Evolutionary conservation across 306 rosid species (phyloP), one percentile per base, ranked within the genome.

Genomic region (Prinsepia uniflora): DNA sequence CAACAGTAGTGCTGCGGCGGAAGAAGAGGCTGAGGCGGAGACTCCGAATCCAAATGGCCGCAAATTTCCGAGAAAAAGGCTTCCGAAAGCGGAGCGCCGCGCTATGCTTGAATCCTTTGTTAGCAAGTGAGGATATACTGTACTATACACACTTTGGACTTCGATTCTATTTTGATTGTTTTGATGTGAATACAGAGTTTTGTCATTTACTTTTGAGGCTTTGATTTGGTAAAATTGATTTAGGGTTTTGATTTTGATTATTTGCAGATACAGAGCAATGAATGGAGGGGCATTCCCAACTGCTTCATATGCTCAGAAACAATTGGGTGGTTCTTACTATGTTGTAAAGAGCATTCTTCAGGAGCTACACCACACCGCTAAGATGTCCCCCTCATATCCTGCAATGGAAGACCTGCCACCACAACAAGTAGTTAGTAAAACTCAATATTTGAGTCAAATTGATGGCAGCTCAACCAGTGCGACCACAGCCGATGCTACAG

Each of bases 251-350:
- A 0, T 14, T 63, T 20, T 4, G 18, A 5, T 34, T 24, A 47
- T 64, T 72, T 66, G 74, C 81, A 90, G 96, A 75, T 83, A 88
- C 74, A 80, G 78, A 73, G 85, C 81, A 49, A 79, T 58, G 70
- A 84, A 88, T 84, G 84, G 52, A 0, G 96, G 96, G 56, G 83
- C 81, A 57, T 83, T 90, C 53, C 96, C 96, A 22, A 8, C 20
- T 55, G 0, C 6, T 58, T 7, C 3, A 6, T 20, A 18, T 74
- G 53, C 82, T 22, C 0, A 0, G 20, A 78, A 81, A 67, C 72
- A 90, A 81, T 84, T 86, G 56, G 96, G 96, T 69, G 94, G 96
- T 30, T 0, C 70, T 76, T 81, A 57, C 81, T 90, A 90, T 75
- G 8, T 67, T 56, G 9, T 86, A 48, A 86, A 83, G 75, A 72